Evolutionary conservation across 345 rosid species (phyloP), one percentile per base, ranked within the genome.

Genomic region (Eutrema yunnanense): DNA sequence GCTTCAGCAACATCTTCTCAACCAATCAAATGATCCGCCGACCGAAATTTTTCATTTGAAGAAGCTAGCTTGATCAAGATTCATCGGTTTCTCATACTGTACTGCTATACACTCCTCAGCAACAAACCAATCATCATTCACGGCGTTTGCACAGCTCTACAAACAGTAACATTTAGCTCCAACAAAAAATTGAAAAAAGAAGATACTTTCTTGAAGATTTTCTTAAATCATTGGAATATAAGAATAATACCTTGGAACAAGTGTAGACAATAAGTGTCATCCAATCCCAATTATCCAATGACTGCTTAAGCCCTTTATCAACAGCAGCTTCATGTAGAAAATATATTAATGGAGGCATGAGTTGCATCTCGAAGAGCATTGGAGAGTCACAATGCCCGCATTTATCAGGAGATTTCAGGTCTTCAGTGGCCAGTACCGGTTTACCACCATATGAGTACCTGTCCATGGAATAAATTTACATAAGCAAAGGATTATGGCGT

Each of bases 211-310:
- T 16, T 12, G 41, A 66, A 49, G 44, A 41, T 49, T 40, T n/a
- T 62, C 66, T 74, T 34, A 6, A 84, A 6, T 40, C 22, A 22
- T 5, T 50, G 58, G 49, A 19, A 57, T 29, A 66, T 38, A 49
- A 47, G 42, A 49, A 11, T 11, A 9, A 65, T 46, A 76, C 99
- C 92, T 83, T 82, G 46, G 88, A 79, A 81, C 99, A 95, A 69
- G 97, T 95, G 75, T 84, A 85, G 55, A 90, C 77, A 41, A 85
- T 52, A 26, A 88, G 86, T 34, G 92, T 92, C 87, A 95, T 83
- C 99, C 97, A 95, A 71, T 89, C 84, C 97, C 97, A 95, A 33
- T 79, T 81, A 61, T 88, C 87, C 54, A 94, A 61, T 8, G 81
- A 58, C 14, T 62, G 76, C 68, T 78, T 88, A 50, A 79, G 76